Evolutionary conservation across 257 asterid species (phyloP).

Genomic region (Petrea volubilis): DNA sequence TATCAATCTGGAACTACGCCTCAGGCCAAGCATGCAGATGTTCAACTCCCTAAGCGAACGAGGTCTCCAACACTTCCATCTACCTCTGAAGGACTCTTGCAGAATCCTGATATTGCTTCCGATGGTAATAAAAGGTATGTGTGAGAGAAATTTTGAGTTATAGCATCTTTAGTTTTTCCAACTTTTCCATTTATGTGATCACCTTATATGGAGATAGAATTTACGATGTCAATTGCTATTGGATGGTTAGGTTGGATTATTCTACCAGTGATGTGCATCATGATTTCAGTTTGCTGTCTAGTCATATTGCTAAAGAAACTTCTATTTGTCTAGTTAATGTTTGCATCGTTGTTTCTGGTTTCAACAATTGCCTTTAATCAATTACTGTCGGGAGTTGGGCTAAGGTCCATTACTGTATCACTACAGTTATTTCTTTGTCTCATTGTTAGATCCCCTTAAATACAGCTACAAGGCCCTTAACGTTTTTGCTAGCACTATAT

Average conservation of each 20-base stretch:
- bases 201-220: not conserved
- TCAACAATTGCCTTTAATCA: constrained; percentile 10
- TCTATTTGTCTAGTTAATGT: constrained; percentile 11
- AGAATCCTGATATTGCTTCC: constrained; percentile 31
- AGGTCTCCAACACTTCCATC: constrained; percentile 69
- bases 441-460: constrained; percentile 44
- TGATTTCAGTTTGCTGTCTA: not conserved
- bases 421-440: constrained; percentile 39
- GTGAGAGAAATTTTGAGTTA: constrained; percentile 14
- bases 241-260: not conserved
- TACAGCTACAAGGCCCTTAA: constrained; percentile 40
- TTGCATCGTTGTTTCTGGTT: constrained; percentile 9
- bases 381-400: constrained; percentile 37
- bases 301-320: constrained; percentile 5
- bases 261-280: not conserved
- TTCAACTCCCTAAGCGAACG: constrained; percentile 60
- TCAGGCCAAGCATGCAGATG: constrained; percentile 48
- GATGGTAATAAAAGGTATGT: constrained; percentile 61
- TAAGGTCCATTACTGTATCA: constrained; percentile 34
- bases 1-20: constrained; percentile 46
- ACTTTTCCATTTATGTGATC: not conserved
- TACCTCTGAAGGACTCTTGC: constrained; percentile 33
- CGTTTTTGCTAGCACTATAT: constrained; percentile 34
- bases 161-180: not conserved
- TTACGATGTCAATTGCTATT: not conserved